These are phyloP conservation scores for Alternaria triticimaculans DNA, from an alignment of 2,329 filamentous ascomycete genomes.

Conservation along the genomic window DNA sequence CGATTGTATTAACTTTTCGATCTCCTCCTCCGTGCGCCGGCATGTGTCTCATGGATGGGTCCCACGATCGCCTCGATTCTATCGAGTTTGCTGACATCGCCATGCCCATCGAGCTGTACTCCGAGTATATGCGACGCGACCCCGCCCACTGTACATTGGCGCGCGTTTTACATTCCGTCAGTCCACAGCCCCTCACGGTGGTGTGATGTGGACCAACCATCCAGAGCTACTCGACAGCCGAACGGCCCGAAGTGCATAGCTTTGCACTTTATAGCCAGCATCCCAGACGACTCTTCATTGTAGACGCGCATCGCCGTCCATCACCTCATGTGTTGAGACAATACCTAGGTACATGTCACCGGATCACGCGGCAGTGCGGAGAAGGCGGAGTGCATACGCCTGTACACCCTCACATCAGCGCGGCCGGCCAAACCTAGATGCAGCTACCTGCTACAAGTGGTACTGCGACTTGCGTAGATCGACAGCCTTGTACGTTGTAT, in stretches of 20 bases:
- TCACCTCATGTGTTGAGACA: background rate
- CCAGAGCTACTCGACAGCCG: background rate
- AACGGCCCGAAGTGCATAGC: background rate
- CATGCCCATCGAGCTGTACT: background rate
- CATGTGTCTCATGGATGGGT: background rate
- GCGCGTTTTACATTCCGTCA: background rate
- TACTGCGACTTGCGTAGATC: background rate
- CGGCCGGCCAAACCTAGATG: background rate
- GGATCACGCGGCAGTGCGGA: background rate
- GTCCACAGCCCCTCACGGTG: background rate
- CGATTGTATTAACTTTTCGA: conserved; percentile 10
- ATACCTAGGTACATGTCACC: background rate
- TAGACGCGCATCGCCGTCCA: background rate
- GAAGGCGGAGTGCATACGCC: background rate
- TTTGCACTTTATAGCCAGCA: background rate
- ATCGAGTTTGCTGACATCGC: conserved; percentile 3
- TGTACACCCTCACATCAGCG: background rate
- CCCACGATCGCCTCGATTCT: conserved; percentile 4
- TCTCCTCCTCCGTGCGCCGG: conserved; percentile 1
- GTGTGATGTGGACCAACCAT: conserved; percentile 3
- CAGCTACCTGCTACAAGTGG: background rate
- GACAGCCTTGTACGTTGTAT: background rate
- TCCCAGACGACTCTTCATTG: background rate
- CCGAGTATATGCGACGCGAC: background rate
- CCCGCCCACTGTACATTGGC: background rate